Base-by-base conservation (phyloP, 1,284 basidiomycete species). In the Microstroma glucosiphilum region DNA sequence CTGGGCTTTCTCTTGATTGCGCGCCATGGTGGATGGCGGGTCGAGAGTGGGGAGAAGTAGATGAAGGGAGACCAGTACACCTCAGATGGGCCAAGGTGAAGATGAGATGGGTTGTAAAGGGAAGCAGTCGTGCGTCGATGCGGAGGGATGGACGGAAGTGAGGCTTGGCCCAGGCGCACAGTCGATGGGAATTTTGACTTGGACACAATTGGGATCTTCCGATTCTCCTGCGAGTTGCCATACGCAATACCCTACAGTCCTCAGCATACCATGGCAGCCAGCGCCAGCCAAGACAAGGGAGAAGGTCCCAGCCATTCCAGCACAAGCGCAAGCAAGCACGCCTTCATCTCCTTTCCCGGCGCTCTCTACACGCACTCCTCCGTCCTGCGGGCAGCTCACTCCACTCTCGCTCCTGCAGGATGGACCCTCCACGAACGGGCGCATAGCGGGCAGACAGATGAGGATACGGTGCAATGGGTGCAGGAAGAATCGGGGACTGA, bases 1-100 rank as follows among this genome's bases (percentile, higher is more conserved):
- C 68, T 79, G 76, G 17, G 77, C 76, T 63, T 78, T 78, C 56
- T 79, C 77, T 55, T 77, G 70, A 57, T 78, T 78, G 19, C 72
- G 66, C 57, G 77, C 73, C 77, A 79, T 79, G 49, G n/a, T 30
- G 65, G 23, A n/a, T 41, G 54, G 25, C 49, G 57, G 13, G 51
- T 15, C 46, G 6, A 40, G 51, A 7, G 59, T 11, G 30, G 11
- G 7, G 55, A 17, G 26, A 17, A 6, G 40, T 7, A 40, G 30
- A 17, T 25, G 25, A n/a, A 37, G 40, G 30, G 6, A 26, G 17
- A 26, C 40, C 4, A n/a, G 4, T 4, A n/a, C 25, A 3, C 6
- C 15, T 6, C 17, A 21, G 6, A n/a, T 6, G 53, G 15, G 15
- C 6, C 8, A 54, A 8, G 51, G 21, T 21, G 51, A 54, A 23